Evolutionary conservation across 805 yeast species (phyloP).

Genomic region (Yarrowia divulgata): DNA sequence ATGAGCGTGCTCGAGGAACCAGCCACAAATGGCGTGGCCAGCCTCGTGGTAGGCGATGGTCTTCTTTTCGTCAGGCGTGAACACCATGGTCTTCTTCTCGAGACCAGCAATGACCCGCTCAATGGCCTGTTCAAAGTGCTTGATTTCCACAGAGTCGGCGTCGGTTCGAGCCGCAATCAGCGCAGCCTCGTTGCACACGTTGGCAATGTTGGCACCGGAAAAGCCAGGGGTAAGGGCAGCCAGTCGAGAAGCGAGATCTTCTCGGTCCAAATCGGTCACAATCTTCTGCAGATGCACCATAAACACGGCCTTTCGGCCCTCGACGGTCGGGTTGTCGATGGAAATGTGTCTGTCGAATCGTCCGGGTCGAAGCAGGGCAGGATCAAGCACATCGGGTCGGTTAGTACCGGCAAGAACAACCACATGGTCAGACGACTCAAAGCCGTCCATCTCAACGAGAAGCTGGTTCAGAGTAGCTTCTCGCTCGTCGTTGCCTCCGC

Average conservation of each 20-base stretch:
- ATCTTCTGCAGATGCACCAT: constrained; percentile 82
- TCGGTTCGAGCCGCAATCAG: constrained; percentile 91
- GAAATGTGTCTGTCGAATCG: constrained; percentile 94
- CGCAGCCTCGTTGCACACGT: constrained; percentile 97
- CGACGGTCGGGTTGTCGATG: constrained; percentile 92
- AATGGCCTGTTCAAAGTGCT: constrained; percentile 93
- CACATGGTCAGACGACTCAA: constrained; percentile 86
- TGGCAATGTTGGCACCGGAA: constrained; percentile 98
- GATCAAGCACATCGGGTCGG: constrained; percentile 91
- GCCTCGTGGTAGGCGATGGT: constrained; percentile 98
- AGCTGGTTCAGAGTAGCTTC: constrained; percentile 96
- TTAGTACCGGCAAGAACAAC: constrained; percentile 98
- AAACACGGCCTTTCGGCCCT: constrained; percentile 93
- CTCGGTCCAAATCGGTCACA: constrained; percentile 62
- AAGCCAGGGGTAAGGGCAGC: constrained; percentile 98
- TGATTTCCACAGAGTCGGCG: constrained; percentile 69
- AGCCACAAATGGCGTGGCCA: constrained; percentile 98
- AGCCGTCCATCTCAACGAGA: constrained; percentile 98
- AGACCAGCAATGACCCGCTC: constrained; percentile 97
- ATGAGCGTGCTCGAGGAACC: constrained; percentile 91
- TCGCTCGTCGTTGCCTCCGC: constrained; percentile 94
- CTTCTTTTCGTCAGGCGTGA: constrained; percentile 84
- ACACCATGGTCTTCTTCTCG: constrained; percentile 84
- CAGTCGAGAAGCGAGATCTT: constrained; percentile 76
- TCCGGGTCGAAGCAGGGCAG: constrained; percentile 95